Conservation (phyloP, 345 rosid genomes). For the Schrenkiella parvula region DNA sequence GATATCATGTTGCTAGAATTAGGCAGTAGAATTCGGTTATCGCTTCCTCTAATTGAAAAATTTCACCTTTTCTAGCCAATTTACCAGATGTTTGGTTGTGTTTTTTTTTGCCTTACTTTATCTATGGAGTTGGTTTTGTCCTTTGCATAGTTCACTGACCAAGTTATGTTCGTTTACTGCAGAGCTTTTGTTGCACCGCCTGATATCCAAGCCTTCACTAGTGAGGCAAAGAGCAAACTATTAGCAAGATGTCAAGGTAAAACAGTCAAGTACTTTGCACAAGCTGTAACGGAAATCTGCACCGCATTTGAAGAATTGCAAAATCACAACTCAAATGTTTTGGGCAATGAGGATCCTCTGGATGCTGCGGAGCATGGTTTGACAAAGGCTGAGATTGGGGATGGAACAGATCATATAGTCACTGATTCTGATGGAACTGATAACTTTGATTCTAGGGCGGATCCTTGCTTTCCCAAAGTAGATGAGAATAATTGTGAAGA, state of each 20-base stretch:
- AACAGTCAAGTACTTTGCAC: conserved; percentile 62
- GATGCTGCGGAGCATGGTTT: conserved; percentile 46
- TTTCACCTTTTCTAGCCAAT: not conserved
- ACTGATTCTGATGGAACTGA: conserved; percentile 32
- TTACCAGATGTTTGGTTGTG: conserved; percentile 5
- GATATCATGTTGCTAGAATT: conserved; percentile 5
- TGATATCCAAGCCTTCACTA: conserved; percentile 83
- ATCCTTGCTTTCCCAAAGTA: conserved; percentile 30
- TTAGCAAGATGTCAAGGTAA: conserved; percentile 67
- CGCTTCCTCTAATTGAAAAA: not conserved
- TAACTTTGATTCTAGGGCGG: conserved; percentile 39
- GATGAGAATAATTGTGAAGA: conserved; percentile 46
- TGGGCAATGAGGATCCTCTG: conserved; percentile 41
- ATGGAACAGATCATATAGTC: conserved; percentile 32
- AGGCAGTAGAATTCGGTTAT: not conserved
- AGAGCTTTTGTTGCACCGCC: conserved; percentile 88
- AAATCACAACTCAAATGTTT: conserved; percentile 43
- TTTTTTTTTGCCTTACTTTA: not conserved
- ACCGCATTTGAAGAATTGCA: conserved; percentile 66
- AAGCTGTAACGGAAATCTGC: conserved; percentile 83
- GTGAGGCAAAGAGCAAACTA: conserved; percentile 74
- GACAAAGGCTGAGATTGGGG: conserved; percentile 36
- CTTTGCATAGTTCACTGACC: not conserved
- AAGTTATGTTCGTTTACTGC: conserved; percentile 25
- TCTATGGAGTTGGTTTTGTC: not conserved